These are phyloP conservation scores for Limnanthes douglasii DNA, from an alignment of 345 rosid genomes.

Conservation along the genomic window DNA sequence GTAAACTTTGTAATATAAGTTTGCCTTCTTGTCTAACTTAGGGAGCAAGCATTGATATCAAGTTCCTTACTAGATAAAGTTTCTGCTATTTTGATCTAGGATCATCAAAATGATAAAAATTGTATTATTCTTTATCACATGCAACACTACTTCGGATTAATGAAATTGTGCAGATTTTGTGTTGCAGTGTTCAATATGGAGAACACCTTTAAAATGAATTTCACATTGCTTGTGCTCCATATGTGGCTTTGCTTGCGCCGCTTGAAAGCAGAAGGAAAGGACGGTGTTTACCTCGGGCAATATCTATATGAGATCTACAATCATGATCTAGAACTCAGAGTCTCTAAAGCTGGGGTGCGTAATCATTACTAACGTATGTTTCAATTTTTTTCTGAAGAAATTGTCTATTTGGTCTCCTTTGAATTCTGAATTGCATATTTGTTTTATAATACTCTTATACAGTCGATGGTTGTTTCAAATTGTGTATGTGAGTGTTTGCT, in stretches of 20 bases:
- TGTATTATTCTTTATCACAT: not conserved
- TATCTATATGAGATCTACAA: slow-evolving; percentile 79
- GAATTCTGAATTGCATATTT: no score
- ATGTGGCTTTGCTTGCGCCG: slow-evolving; percentile 86
- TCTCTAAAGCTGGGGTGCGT: slow-evolving; percentile 90
- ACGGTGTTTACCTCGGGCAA: slow-evolving; percentile 90
- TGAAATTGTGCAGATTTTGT: slow-evolving; percentile 3
- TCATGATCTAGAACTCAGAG: slow-evolving; percentile 88
- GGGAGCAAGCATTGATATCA: not conserved
- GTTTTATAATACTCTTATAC: no score
- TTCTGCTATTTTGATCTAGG: not conserved
- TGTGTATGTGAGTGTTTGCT: no score
- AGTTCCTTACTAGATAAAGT: not conserved
- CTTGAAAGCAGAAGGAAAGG: slow-evolving; percentile 76
- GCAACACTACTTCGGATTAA: not conserved
- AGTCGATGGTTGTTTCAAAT: no score
- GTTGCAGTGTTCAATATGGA: slow-evolving; percentile 83
- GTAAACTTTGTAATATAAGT: no score
- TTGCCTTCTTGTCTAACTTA: no score
- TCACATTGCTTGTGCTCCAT: slow-evolving; percentile 83
- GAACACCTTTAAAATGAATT: slow-evolving; percentile 74
- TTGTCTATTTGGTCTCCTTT: not conserved
- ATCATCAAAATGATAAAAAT: not conserved
- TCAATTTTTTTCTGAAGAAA: slow-evolving; percentile 1
- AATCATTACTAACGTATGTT: slow-evolving; percentile 1